Evolutionary conservation across 208 protist species (phyloP).

Genomic region (Trypanosoma lewisi): DNA sequence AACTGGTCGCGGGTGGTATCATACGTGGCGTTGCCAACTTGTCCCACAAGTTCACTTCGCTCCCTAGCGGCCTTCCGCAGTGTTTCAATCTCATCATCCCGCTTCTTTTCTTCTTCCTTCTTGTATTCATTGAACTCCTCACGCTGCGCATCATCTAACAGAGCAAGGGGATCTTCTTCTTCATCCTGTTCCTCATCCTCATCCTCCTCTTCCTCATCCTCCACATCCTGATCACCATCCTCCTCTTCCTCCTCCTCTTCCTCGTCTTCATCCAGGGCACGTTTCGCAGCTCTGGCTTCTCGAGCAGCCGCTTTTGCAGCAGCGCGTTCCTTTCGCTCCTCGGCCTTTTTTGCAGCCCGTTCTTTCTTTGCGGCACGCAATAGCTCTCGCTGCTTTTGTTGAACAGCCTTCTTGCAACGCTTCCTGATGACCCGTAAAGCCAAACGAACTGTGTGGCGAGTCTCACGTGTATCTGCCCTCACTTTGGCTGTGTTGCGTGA

Average conservation of each 20-base stretch:
- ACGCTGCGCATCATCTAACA: slow-evolving; percentile 51
- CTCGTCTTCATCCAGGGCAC: slow-evolving; percentile 25
- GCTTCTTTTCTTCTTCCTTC: slow-evolving; percentile 38
- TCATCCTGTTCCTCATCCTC: slow-evolving; percentile 33
- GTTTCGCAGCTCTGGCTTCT: slow-evolving; percentile 26
- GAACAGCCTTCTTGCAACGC: slow-evolving; percentile 35
- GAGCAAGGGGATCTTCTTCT: slow-evolving; percentile 33
- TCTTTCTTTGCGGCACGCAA: slow-evolving; percentile 40
- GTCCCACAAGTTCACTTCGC: slow-evolving; percentile 27
- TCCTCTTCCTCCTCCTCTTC: slow-evolving; percentile 31
- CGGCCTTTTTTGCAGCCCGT: slow-evolving; percentile 34
- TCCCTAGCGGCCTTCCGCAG: slow-evolving; percentile 33
- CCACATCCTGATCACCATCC: slow-evolving; percentile 25
- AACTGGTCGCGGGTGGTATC: slow-evolving; percentile 54
- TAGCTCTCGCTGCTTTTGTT: slow-evolving; percentile 36
- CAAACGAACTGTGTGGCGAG: slow-evolving; percentile 43
- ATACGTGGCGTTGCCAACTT: slow-evolving; percentile 43
- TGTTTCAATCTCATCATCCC: slow-evolving; percentile 39
- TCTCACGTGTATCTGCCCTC: slow-evolving; percentile 33
- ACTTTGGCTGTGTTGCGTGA: slow-evolving; percentile 42
- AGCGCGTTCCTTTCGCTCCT: slow-evolving; percentile 41
- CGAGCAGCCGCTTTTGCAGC: slow-evolving; percentile 31
- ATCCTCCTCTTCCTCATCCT: slow-evolving; percentile 28
- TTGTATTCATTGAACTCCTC: slow-evolving; percentile 39
- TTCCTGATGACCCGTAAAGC: slow-evolving; percentile 32